A percentile compares a stretch with the other conserved stretches of the same genome.
These are phyloP conservation scores for slime mould (Dictyostelium discoideum) DNA, from an alignment of 78 protist species.

Conservation along the genomic window DNA sequence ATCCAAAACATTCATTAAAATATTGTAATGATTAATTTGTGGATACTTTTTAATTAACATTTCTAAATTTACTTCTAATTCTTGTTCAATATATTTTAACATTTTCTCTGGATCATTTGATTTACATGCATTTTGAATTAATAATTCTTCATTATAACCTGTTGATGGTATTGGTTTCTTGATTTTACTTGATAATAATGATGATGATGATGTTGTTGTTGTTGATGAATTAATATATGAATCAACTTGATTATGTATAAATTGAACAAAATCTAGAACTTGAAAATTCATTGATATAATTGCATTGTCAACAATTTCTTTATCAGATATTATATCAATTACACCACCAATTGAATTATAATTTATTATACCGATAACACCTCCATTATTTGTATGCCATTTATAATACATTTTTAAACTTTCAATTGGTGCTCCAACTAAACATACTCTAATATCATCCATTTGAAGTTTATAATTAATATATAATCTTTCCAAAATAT, in stretches of 20 bases:
- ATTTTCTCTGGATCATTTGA: constrained; percentile 21
- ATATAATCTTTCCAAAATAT: neutral
- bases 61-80: neutral
- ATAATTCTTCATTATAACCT: neutral
- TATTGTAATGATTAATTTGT: neutral
- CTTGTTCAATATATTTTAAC: neutral
- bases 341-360: neutral
- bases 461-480: neutral
- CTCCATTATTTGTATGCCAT: neutral
- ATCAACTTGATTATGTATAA: neutral
- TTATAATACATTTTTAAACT: neutral
- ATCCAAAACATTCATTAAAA: neutral
- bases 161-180: neutral
- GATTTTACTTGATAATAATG: neutral
- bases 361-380: neutral
- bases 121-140: constrained; percentile 5
- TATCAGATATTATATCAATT: neutral
- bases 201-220: neutral
- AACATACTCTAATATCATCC: neutral
- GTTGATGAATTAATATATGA: neutral
- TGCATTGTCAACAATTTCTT: neutral
- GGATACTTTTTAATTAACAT: neutral
- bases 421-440: neutral
- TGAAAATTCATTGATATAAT: neutral
- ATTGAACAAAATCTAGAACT: neutral